A percentile compares a stretch with the other conserved stretches of the same genome.
phyloP scores from a whole-genome alignment of 2,329 filamentous ascomycete species.

The Phoma sp. region DNA sequence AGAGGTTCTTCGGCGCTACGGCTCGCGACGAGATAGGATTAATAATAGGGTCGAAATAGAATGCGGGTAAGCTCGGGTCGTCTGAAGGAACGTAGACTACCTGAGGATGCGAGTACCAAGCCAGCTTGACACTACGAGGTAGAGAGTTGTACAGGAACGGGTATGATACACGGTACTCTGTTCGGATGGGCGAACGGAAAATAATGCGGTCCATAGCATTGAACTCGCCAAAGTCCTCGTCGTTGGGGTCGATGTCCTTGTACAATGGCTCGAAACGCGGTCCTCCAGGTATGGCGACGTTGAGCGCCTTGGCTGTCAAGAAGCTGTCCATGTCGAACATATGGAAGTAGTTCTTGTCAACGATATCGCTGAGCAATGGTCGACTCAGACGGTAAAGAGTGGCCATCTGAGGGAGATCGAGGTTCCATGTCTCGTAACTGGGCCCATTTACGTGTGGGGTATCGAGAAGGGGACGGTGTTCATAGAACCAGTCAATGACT shows the following conservation, averaged over 20 bases:
- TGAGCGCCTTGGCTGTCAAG: conserved; percentile 93
- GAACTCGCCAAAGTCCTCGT: conserved; percentile 99
- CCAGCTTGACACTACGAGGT: conserved; percentile 88
- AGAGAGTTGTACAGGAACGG: conserved; percentile 96
- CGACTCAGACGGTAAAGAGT: conserved; percentile 90
- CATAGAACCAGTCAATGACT: conserved; percentile 97
- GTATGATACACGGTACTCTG: conserved; percentile 93
- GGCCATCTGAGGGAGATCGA: conserved; percentile 93
- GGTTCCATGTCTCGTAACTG: conserved; percentile 96
- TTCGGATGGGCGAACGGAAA: conserved; percentile 92
- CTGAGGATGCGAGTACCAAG: conserved; percentile 94
- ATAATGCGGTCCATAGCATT: conserved; percentile 99
- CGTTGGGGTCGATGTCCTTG: conserved; percentile 98
- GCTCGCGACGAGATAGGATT: conserved; percentile 96
- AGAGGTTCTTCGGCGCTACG: conserved; percentile 93
- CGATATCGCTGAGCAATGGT: conserved; percentile 86
- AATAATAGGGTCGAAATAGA: conserved; percentile 97
- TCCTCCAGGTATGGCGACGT: conserved; percentile 96
- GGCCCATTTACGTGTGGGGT: conserved; percentile 94
- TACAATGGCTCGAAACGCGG: conserved; percentile 96
- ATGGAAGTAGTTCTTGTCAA: conserved; percentile 97
- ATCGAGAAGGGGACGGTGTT: conserved; percentile 87
- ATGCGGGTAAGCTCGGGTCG: conserved; percentile 87
- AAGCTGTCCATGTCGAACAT: conserved; percentile 97
- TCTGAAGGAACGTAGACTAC: conserved; percentile 88